phyloP scores from a whole-genome alignment of 2,329 filamentous ascomycete species.

The Lachnellula occidentalis region DNA sequence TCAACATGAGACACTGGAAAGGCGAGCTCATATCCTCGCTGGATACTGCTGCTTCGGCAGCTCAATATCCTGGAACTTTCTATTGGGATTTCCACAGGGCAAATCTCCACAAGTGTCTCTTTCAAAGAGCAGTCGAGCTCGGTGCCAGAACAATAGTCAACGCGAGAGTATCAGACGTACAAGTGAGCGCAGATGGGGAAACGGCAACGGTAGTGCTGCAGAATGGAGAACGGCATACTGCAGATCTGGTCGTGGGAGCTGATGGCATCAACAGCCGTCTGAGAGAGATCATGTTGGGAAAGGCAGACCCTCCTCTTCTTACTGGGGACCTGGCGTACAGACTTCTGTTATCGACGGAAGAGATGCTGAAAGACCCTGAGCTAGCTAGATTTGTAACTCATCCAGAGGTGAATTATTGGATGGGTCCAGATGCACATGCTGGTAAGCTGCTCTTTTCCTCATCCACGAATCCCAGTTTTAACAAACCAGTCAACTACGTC shows the following conservation, averaged over 20 bases:
- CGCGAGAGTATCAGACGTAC: constrained; percentile 34
- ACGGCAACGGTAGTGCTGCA: constrained; percentile 26
- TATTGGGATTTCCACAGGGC: constrained; percentile 45
- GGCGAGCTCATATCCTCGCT: constrained; percentile 24
- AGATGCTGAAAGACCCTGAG: constrained; percentile 38
- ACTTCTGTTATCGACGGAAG: constrained; percentile 39
- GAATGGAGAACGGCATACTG: constrained; percentile 22
- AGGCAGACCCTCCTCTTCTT: constrained; percentile 40
- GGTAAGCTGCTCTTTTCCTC: constrained; percentile 22
- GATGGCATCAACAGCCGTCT: constrained; percentile 38
- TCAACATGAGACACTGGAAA: constrained; percentile 43
- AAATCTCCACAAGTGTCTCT: constrained; percentile 41
- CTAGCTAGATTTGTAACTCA: constrained; percentile 35
- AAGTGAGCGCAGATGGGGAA: constrained; percentile 16
- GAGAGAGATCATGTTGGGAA: constrained; percentile 36
- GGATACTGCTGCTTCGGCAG: constrained; percentile 17
- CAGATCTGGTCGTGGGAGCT: constrained; percentile 37
- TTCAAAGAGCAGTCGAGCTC: constrained; percentile 34
- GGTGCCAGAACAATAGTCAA: constrained; percentile 37
- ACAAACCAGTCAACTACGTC: constrained; percentile 37
- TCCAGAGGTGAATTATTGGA: constrained; percentile 42
- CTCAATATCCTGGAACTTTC: constrained; percentile 20
- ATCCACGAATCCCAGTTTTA: not conserved
- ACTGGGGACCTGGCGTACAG: constrained; percentile 43
- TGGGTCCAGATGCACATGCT: constrained; percentile 44